A percentile compares a stretch with the other conserved stretches of the same genome.
phyloP scores from a whole-genome alignment of 306 rosid genomes.

The Corylus americana region DNA sequence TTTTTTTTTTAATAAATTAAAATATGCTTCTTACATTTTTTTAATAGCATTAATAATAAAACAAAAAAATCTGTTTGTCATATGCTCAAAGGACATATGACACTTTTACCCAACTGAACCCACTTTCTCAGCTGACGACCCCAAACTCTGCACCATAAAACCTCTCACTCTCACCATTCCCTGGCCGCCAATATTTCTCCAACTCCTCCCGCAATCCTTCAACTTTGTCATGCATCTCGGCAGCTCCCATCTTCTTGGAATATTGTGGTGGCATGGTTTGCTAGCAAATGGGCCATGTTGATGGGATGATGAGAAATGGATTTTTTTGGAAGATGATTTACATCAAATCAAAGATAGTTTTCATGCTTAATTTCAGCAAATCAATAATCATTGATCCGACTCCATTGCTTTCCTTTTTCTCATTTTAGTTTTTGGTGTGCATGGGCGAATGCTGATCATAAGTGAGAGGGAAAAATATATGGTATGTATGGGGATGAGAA shows the following conservation, averaged over 20 bases:
- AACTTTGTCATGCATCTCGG: neutral
- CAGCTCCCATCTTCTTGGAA: constrained; percentile 23
- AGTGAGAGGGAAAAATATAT: constrained; percentile 9
- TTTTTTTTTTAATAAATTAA: no score
- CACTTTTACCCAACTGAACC: constrained; percentile 28
- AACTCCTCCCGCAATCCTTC: neutral
- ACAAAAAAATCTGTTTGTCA: no score
- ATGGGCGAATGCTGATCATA: neutral
- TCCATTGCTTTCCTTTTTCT: neutral
- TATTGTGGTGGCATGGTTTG: constrained; percentile 30
- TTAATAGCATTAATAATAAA: no score
- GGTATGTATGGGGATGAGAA: constrained; percentile 19
- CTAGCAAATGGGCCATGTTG: constrained; percentile 53
- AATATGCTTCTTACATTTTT: no score
- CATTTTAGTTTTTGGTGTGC: neutral
- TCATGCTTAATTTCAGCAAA: neutral
- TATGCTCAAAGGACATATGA: no score
- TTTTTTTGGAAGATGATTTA: no score
- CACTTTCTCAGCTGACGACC: constrained; percentile 35
- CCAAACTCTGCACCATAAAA: constrained; percentile 34
- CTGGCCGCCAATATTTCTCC: constrained; percentile 14
- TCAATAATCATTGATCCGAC: no score
- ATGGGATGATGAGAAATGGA: no score
- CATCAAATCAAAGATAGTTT: no score
- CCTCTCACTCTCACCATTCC: neutral